Percentiles rank a stretch among this genome's conserved stretches.
These are phyloP conservation scores for Penicillium odoratum DNA, from an alignment of 495 filamentous ascomycete species.

Conservation along the genomic window DNA sequence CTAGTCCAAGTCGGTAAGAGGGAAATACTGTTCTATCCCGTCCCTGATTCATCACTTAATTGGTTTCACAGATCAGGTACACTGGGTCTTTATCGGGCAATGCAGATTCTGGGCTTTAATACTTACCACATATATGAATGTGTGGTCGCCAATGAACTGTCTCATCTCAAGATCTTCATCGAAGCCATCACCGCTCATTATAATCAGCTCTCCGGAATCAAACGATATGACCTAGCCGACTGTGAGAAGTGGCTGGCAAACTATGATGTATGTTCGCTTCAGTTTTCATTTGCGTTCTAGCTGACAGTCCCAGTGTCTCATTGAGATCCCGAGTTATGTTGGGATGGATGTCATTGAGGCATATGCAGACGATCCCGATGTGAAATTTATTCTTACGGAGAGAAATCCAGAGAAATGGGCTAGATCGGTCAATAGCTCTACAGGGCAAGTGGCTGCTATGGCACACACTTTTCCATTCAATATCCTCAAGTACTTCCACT, in stretches of 20 bases:
- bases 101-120: conserved; percentile 25
- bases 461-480: conserved; percentile 18
- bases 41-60: neutral
- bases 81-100: conserved; percentile 21
- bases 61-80: conserved; percentile 21
- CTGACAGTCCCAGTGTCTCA: conserved; percentile 15
- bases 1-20: conserved; percentile 25
- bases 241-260: conserved; percentile 24
- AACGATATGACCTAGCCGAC: conserved; percentile 16
- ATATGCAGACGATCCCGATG: conserved; percentile 24
- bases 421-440: conserved; percentile 23
- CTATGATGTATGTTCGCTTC: conserved; percentile 19
- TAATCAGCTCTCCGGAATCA: conserved; percentile 21
- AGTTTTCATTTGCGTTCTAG: neutral
- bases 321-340: conserved; percentile 24
- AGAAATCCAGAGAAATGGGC: conserved; percentile 26
- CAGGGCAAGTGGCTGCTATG: conserved; percentile 2
- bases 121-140: conserved; percentile 27
- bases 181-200: conserved; percentile 18
- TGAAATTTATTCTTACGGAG: conserved; percentile 34
- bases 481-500: conserved; percentile 26
- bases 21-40: neutral
- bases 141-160: neutral
- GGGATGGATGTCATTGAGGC: conserved; percentile 15
- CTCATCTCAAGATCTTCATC: conserved; percentile 21